Conservation (phyloP, 202 grass and related monocot genomes). For the Schoenoplectus tabernaemontani region DNA sequence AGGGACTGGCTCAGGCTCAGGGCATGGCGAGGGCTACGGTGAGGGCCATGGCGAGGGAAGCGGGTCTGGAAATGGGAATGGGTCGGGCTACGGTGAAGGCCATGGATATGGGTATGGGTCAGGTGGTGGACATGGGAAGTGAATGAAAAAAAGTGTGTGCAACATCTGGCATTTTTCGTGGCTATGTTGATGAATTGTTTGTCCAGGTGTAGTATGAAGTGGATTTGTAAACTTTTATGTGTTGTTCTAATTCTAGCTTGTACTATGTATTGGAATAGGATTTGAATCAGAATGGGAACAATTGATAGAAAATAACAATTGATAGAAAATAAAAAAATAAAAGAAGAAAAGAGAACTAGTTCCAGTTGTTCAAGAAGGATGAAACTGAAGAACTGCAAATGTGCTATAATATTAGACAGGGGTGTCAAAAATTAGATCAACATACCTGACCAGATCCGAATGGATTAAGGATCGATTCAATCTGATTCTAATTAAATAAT, state of each 20-base stretch:
- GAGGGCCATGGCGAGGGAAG: conserved; percentile 28
- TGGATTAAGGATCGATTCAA: too few species aligned
- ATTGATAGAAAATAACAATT: not conserved
- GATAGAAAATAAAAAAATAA: too few species aligned
- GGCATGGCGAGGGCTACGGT: conserved; percentile 33
- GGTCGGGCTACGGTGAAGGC: conserved; percentile 36
- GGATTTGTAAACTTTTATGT: not conserved
- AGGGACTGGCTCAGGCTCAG: conserved; percentile 5
- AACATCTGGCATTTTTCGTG: not conserved
- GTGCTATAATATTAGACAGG: not conserved
- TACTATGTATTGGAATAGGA: not conserved
- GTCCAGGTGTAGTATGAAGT: not conserved
- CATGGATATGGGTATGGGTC: conserved; percentile 26
- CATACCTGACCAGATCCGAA: too few species aligned
- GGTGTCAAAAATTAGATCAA: too few species aligned
- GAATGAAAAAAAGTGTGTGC: not conserved
- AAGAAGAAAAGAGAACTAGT: not conserved
- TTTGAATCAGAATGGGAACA: too few species aligned
- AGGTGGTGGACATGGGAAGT: conserved; percentile 28
- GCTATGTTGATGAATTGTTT: conserved; percentile 1
- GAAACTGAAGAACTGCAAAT: too few species aligned
- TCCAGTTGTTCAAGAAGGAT: not conserved
- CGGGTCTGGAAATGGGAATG: conserved; percentile 25
- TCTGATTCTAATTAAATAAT: too few species aligned
- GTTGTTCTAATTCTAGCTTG: not conserved